Evolutionary conservation across 75 land plant genomes (phyloP).

Genomic region (Gnetum montanum): DNA sequence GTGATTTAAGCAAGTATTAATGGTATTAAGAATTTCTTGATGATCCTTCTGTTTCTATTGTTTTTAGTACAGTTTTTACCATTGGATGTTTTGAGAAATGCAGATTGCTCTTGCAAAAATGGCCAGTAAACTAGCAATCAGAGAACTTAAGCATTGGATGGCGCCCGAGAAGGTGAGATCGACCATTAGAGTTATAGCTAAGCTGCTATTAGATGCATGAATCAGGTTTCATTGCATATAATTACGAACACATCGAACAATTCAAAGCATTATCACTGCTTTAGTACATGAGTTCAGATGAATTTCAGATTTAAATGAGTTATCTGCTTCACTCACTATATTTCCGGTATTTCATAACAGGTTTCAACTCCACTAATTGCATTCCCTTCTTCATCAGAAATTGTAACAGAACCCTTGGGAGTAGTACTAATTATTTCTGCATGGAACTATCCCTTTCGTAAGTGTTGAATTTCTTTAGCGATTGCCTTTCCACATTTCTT

Average conservation of each 20-base stretch:
- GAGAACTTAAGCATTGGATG: slow-evolving; percentile 34
- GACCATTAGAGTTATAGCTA: not conserved
- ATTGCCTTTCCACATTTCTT: not conserved
- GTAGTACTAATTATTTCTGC: slow-evolving; percentile 36
- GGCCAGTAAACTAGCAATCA: slow-evolving; percentile 12
- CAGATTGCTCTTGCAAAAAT: slow-evolving; percentile 12
- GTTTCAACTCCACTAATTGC: slow-evolving; percentile 17
- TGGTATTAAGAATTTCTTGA: no score
- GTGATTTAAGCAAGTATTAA: no score
- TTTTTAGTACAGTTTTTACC: no score
- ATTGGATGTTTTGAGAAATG: no score
- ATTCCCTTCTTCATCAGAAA: slow-evolving; percentile 24
- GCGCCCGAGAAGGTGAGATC: slow-evolving; percentile 27
- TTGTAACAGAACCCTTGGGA: slow-evolving; percentile 39
- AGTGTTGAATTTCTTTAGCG: slow-evolving; percentile 1
- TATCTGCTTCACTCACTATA: no score
- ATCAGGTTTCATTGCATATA: not conserved
- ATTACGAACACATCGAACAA: not conserved
- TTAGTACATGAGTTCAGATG: not conserved
- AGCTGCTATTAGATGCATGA: not conserved
- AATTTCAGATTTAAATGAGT: no score
- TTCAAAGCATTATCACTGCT: not conserved
- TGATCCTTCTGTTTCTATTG: no score
- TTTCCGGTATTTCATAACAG: no score
- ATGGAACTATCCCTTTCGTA: slow-evolving; percentile 45